Conservation (phyloP, 2,329 filamentous ascomycete species). For the Lasiodiplodia theobromae region DNA sequence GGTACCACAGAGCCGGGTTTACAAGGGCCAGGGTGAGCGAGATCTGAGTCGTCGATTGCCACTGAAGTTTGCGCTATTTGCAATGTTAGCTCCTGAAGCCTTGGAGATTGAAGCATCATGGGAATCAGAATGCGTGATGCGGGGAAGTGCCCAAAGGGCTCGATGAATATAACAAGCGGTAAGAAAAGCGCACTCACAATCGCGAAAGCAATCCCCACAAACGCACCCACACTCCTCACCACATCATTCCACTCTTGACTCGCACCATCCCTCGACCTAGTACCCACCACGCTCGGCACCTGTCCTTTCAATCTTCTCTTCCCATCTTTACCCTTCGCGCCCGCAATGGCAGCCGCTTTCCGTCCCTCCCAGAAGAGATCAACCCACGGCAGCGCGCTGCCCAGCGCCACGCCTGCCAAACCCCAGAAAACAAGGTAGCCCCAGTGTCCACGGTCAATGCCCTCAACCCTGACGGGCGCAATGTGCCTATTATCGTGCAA, state of each 20-base stretch:
- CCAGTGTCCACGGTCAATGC: slow-evolving; percentile 64
- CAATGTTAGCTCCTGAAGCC: neutral
- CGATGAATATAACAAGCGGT: neutral
- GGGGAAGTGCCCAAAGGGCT: neutral
- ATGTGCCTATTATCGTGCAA: slow-evolving; percentile 75
- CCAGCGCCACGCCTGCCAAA: slow-evolving; percentile 75
- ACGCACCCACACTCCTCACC: slow-evolving; percentile 72
- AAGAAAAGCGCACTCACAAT: slow-evolving; percentile 71
- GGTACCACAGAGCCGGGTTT: slow-evolving; percentile 94
- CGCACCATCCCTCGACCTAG: slow-evolving; percentile 48
- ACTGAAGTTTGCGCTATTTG: slow-evolving; percentile 80
- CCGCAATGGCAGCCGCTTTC: slow-evolving; percentile 35
- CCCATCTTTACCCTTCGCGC: neutral
- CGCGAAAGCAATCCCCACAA: slow-evolving; percentile 76
- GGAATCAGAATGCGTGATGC: neutral
- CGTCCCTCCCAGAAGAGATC: slow-evolving; percentile 74
- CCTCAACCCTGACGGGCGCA: slow-evolving; percentile 67
- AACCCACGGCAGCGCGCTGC: slow-evolving; percentile 82
- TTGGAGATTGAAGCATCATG: neutral
- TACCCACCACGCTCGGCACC: slow-evolving; percentile 29
- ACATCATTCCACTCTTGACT: slow-evolving; percentile 75
- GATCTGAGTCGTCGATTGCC: slow-evolving; percentile 94
- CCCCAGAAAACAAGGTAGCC: slow-evolving; percentile 84
- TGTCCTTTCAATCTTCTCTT: slow-evolving; percentile 30
- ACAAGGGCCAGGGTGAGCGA: slow-evolving; percentile 87